These are phyloP conservation scores for Chimonanthus praecox DNA, from an alignment of 164 flowering plant genomes.

Conservation along the genomic window DNA sequence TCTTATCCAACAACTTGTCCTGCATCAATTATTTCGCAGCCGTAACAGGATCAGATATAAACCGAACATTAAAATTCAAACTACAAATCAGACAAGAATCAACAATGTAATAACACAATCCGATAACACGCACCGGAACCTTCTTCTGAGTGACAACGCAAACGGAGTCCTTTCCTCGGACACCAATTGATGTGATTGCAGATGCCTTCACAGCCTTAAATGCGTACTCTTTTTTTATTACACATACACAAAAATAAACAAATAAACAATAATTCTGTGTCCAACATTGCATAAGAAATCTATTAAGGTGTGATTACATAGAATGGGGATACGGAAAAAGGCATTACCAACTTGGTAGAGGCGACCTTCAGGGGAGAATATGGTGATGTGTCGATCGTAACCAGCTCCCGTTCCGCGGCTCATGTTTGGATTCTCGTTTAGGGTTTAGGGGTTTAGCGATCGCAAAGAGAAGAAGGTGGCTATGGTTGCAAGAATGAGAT, in stretches of 20 bases:
- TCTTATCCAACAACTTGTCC: conserved; percentile 98
- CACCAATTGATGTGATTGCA: conserved; percentile 89
- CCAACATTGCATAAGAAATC: background rate
- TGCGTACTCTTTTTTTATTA: conserved; percentile 59
- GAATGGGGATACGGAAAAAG: background rate
- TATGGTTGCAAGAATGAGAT: no score
- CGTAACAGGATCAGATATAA: conserved; percentile 3
- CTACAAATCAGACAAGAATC: background rate
- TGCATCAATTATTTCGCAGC: conserved; percentile 18
- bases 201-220: conserved; percentile 94
- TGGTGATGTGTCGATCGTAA: conserved; percentile 97
- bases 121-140: conserved; percentile 66
- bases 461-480: no score
- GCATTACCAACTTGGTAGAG: conserved; percentile 84
- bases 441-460: background rate
- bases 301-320: background rate
- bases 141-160: conserved; percentile 98
- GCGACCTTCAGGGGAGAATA: conserved; percentile 97
- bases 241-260: background rate
- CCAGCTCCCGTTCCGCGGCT: conserved; percentile 97
- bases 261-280: background rate
- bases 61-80: background rate
- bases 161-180: conserved; percentile 86
- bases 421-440: conserved; percentile 26
- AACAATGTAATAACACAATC: background rate